Evolutionary conservation across 179 eudicot species (phyloP), one percentile per base, ranked within the genome.

Genomic region (Amaranthus tricolor): DNA sequence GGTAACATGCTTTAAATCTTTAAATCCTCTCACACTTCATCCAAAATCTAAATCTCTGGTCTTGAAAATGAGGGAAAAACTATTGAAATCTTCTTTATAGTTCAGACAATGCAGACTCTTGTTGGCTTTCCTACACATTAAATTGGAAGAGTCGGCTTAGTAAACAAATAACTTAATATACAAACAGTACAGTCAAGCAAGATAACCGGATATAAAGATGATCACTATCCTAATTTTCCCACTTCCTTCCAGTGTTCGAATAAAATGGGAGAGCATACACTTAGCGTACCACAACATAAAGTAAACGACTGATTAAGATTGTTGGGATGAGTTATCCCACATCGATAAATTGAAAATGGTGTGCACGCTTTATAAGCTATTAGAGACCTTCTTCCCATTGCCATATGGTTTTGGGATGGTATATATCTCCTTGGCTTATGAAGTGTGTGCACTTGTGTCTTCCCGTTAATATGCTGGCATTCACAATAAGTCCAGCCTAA

Each of bases 101-200:
- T 68, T 86, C 97, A 44, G 90, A 76, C 53, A 96, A 43, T 61
- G 90, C 87, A 82, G 95, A 78, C 54, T 75, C 90, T 66, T 85
- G 84, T 77, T 80, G 76, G 78, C 75, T 78, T 84, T 81, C 97
- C 99, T 96, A 88, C 60, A 68, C 53, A 70, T 62, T 40, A 53
- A 70, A 7, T 13, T 48, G 4, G 45, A 68, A 59, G 12, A 68
- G 71, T 47, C 51, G n/a, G 54, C 74, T 72, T 68, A 75, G 16
- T 52, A n/a, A n/a, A n/a, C n/a, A 50, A 12, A 13, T 6, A 52
- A 5, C 17, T 5, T 16, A 10, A 9, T 12, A 9, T 11, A 67
- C 13, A 2, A 67, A 12, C 44, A 67, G 51, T 43, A 50, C 17
- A 67, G 51, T 67, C 9, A 50, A 19, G 55, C 19, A 66, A 12